Evolutionary conservation across 2,329 filamentous ascomycete species (phyloP), one percentile per base, ranked within the genome.

Genomic region (Cercospora sesami): DNA sequence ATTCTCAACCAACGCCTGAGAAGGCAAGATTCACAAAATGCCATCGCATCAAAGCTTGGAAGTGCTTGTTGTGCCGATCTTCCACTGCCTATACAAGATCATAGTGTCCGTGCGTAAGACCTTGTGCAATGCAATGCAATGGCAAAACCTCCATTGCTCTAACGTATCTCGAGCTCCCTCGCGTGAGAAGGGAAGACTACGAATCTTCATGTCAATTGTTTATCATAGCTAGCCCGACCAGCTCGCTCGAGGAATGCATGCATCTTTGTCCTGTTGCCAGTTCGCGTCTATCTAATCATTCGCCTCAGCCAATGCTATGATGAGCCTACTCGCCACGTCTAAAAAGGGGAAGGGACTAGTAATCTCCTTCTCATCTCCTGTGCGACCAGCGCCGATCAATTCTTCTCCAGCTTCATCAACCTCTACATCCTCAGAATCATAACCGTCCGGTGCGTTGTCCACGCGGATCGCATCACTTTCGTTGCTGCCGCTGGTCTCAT

Each of bases 261-360:
- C 60, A 63, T 64, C 62, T 36, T 63, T 39, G 48, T 64, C 51
- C 62, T 64, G 62, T 64, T 58, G 55, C 48, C 66, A 60, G 62
- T 64, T 33, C 45, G 21, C 16, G 6, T 64, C 51, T 30, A 64
- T 59, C 75, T 71, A 87, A 73, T 92, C 91, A 65, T 75, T 75
- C 66, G 91, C 90, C 78, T 94, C 92, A 10, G 94, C 93, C 77
- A 98, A 84, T 82, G 97, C 93, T 82, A 97, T 93, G 74, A 98
- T 97, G 75, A 98, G 84, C 80, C 90, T 90, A 72, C 92, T 94
- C 31, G 94, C 94, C 80, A 97, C 91, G 81, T 98, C 94, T 76
- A 98, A 85, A 82, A 97, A 98, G 4, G 95, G 94, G 80, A 97
- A 98, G 30, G 95, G 93, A 78, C 92, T 96, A 55, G 93, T 94